Base-by-base conservation (phyloP, 805 yeast genomes). In the Saturnispora ahearnii region DNA sequence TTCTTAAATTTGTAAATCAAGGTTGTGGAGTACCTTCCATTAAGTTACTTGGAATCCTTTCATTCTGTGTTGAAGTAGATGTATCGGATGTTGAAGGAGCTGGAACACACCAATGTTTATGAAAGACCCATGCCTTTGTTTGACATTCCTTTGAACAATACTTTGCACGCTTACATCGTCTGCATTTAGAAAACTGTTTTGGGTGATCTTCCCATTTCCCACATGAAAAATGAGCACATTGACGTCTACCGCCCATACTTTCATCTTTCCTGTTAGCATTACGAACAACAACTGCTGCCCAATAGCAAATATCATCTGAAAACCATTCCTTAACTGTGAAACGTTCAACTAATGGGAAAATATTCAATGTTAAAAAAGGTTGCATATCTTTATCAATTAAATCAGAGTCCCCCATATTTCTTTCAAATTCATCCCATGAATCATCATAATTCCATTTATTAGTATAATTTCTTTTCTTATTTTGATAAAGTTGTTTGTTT, bases 201-300 rank as follows among this genome's bases (percentile, higher is more conserved):
- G 96, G 96, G 54, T 70, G 81, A 44, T 77, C 78, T 66, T 91
- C 99, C 98, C 98, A 91, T 62, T 77, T 82, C 10, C 97, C 97
- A 68, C 99, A 91, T 28, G 81, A 84, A 57, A 89, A 85, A 63
- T 83, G 84, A 1, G 97, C 96, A 66, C 99, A 91, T 67, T 93
- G 98, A 48, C 98, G 76, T 30, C 91, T 84, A 1, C 97, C 96
- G 15, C 91, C 91, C 51, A 84, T 76, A 41, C 75, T 65, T 61
- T 90, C 97, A 63, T 91, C 93, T 60, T 90, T 82, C 51, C 97
- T 77, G 63, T 96, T 91, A 1, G 96, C 89, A 65, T 93, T 93
- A 49, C 98, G 74, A 90, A 93, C 93, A 37, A 90, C 88, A n/a
- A 91, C 96, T 3, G 96, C 93, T 2, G 97, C 87, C 99, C 99